Evolutionary conservation across 2,329 filamentous ascomycete species (phyloP).

Genomic region (Beauveria caledonica): DNA sequence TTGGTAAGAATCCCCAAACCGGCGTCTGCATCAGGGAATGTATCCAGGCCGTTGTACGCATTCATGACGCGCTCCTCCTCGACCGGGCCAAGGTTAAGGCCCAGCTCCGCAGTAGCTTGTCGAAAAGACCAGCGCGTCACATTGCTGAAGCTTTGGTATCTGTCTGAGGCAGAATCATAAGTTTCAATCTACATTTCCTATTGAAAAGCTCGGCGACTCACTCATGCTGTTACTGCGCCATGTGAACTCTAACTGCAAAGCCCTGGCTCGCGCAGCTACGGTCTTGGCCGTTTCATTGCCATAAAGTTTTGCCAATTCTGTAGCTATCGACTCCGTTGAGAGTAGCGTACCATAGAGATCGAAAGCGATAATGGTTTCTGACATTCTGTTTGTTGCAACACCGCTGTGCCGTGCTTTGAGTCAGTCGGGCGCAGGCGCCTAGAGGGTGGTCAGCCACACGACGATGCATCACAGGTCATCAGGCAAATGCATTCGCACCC

Average conservation of each 20-base stretch:
- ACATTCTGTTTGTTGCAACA: slow-evolving; percentile 15
- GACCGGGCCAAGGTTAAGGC: slow-evolving; percentile 33
- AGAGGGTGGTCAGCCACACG: background rate
- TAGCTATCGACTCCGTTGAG: slow-evolving; percentile 60
- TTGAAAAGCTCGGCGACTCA: slow-evolving; percentile 25
- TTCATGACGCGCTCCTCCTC: slow-evolving; percentile 47
- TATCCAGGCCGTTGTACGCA: slow-evolving; percentile 55
- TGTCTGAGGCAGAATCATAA: background rate
- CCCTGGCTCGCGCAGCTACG: slow-evolving; percentile 55
- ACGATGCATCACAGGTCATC: background rate
- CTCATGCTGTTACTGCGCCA: slow-evolving; percentile 72
- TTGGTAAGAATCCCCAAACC: slow-evolving; percentile 41
- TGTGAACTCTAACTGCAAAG: slow-evolving; percentile 69
- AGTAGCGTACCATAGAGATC: slow-evolving; percentile 70
- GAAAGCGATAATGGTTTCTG: slow-evolving; percentile 52
- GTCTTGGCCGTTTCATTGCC: slow-evolving; percentile 46
- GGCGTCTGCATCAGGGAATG: slow-evolving; percentile 55
- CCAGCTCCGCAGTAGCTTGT: slow-evolving; percentile 55
- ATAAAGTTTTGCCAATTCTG: slow-evolving; percentile 48
- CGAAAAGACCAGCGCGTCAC: slow-evolving; percentile 54
- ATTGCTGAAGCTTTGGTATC: slow-evolving; percentile 52
- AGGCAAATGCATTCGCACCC: background rate
- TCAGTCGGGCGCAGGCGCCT: background rate
- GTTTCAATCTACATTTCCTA: background rate
- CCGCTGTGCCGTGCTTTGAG: background rate